Percentiles rank a stretch among this genome's conserved stretches.
Conservation (phyloP, 768 basidiomycete genomes). For the Mycena rebaudengoi region DNA sequence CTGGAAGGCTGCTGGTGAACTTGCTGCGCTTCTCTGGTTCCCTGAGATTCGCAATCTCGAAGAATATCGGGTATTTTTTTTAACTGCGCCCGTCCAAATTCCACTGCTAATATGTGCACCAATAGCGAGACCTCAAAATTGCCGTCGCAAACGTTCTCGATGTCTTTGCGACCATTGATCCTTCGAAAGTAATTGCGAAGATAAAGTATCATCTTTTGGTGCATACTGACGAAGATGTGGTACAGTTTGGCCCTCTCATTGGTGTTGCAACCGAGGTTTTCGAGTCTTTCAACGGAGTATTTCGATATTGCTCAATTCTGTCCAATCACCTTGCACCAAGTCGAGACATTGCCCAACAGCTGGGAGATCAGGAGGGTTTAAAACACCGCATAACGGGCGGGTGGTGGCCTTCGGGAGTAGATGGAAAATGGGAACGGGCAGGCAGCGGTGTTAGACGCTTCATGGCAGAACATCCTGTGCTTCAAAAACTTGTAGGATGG, state of each 20-base stretch:
- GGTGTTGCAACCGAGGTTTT: neutral
- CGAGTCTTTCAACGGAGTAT: neutral
- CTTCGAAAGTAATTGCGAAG: neutral
- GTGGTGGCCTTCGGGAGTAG: neutral
- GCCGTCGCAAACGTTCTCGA: neutral
- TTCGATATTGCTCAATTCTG: constrained; percentile 1
- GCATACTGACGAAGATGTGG: neutral
- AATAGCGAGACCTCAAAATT: constrained; percentile 1
- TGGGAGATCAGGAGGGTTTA: constrained; percentile 8
- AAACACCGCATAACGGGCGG: constrained; percentile 7
- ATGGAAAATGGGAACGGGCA: neutral
- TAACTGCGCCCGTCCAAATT: too few species aligned
- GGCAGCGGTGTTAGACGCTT: neutral
- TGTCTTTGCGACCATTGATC: neutral
- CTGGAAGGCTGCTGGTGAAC: too few species aligned
- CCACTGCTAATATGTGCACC: too few species aligned
- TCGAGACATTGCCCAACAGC: constrained; percentile 6
- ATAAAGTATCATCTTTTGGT: neutral
- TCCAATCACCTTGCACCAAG: too few species aligned
- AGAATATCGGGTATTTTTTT: too few species aligned
- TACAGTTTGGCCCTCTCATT: neutral
- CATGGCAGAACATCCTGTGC: neutral
- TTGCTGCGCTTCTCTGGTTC: too few species aligned
- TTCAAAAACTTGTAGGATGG: constrained; percentile 6
- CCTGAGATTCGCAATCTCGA: too few species aligned